Percentiles rank a stretch among this genome's conserved stretches.
Evolutionary conservation across 139 green algal genomes (phyloP).

Genomic region (Chlamydomonas asymmetrica): DNA sequence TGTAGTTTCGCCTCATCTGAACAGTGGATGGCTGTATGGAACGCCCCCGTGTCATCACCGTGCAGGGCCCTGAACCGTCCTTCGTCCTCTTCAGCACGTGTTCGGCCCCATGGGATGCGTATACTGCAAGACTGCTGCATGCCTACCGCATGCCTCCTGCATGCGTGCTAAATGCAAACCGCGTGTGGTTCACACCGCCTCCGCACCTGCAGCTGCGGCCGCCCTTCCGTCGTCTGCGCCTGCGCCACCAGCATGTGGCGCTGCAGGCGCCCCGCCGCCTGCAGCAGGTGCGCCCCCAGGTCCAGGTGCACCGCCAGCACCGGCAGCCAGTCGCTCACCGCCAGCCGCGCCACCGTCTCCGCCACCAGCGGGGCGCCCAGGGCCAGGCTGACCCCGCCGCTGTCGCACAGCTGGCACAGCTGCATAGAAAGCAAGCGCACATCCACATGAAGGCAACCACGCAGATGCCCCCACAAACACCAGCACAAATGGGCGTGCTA

Average conservation of each 20-base stretch:
- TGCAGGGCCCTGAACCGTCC: no score
- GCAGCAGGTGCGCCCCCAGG: slow-evolving; percentile 7
- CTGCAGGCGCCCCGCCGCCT: slow-evolving; percentile 1
- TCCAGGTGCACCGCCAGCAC: slow-evolving; percentile 2
- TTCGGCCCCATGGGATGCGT: no score
- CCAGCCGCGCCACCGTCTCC: slow-evolving; percentile 10
- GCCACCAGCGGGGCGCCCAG: slow-evolving; percentile 21
- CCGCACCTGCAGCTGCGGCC: neutral
- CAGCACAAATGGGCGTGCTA: no score
- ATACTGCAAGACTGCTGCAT: no score
- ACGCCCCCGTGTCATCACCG: no score
- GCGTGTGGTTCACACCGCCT: neutral
- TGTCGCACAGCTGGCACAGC: slow-evolving; percentile 14
- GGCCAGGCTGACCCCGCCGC: slow-evolving; percentile 5
- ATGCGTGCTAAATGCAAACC: neutral
- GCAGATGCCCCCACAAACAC: no score
- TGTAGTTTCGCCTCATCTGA: no score
- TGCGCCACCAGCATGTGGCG: neutral
- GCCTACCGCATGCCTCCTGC: neutral
- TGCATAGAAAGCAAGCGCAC: no score
- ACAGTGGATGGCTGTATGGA: no score
- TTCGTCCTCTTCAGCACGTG: no score
- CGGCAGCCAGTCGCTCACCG: slow-evolving; percentile 15
- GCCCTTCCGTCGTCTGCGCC: neutral
- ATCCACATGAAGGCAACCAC: no score